These are phyloP conservation scores for Yamadazyma blattariae DNA, from an alignment of 1,139 yeast species.

Conservation along the genomic window DNA sequence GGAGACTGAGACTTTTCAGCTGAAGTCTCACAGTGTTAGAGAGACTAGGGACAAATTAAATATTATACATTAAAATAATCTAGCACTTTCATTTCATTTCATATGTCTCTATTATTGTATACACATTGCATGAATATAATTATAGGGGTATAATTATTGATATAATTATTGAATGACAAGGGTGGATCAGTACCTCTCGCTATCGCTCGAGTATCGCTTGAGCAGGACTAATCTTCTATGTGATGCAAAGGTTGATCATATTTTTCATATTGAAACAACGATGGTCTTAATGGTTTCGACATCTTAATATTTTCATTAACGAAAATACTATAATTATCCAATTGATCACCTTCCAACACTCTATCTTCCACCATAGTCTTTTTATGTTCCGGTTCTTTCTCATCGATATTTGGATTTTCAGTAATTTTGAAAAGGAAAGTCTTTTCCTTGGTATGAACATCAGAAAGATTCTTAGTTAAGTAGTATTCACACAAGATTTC, in stretches of 20 bases:
- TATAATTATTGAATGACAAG: too few relatives aligned
- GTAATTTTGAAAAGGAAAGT: conserved; percentile 17
- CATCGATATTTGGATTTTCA: conserved; percentile 2
- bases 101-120: too few relatives aligned
- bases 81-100: too few relatives aligned
- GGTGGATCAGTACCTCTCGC: too few relatives aligned
- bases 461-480: conserved; percentile 27
- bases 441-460: conserved; percentile 26
- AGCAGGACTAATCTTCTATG: too few relatives aligned
- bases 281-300: conserved; percentile 27
- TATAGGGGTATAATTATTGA: too few relatives aligned
- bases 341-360: conserved; percentile 8
- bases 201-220: too few relatives aligned
- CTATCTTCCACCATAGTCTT: conserved; percentile 6
- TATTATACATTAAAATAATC: too few relatives aligned
- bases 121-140: too few relatives aligned
- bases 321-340: conserved; percentile 11
- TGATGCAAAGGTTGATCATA: conserved; percentile 19
- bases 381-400: conserved; percentile 9
- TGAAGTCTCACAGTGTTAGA: too few relatives aligned
- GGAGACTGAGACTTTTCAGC: too few relatives aligned
- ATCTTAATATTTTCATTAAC: conserved; percentile 20
- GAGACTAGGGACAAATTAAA: too few relatives aligned
- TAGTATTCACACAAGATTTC: conserved; percentile 32
- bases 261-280: conserved; percentile 29